Base-by-base conservation (phyloP, 495 filamentous ascomycete genomes). In the Mytilinidion resinicola region DNA sequence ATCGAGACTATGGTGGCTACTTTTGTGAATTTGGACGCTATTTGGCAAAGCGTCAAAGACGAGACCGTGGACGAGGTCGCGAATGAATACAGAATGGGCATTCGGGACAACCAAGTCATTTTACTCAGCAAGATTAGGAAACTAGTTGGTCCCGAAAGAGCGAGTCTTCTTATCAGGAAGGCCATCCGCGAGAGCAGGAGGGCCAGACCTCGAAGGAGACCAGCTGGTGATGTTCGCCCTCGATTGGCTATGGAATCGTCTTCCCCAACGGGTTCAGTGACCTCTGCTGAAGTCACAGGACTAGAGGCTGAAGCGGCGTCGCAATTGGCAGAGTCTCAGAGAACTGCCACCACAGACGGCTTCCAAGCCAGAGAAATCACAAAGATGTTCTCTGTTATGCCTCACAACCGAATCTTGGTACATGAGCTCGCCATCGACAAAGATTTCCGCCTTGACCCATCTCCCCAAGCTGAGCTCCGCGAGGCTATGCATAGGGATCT, bases 11-110 rank as follows among this genome's bases (percentile, higher is more conserved):
- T 98, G 93, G 78, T 97, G 21, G 85, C 91, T 46, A 91, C 96
- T 69, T 97, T 96, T 69, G 87, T 95, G 34, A 92, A 96, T 69
- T 76, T 98, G 15, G 93, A 98, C 69, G 83, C 90, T 21, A 98
- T 98, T 35, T 96, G 90, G 85, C 90, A 96, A 68, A 91, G 89
- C 9, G 92, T 97, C 67, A 97, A 97, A 64, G 84, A 95, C 69
- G 88, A 92, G 60, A 85, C 80, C 17, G 85, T 88, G 39, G 88
- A 85, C n/a, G 84, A 85, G 20, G 93, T 95, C 25, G 83, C 91
- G 38, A 85, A 85, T 42, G 90, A 96, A 50, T 98, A 96, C 69
- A 84, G 85, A 57, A 85, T 96, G 66, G 95, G 91, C 38, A 96
- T 98, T 56, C 81, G 89, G 10, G 87, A 96, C 61, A 96, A 96